Percentiles rank a stretch among this genome's conserved stretches.
These are phyloP conservation scores for Xylariaceae sp. DNA, from an alignment of 2,329 filamentous ascomycete genomes.

Conservation along the genomic window DNA sequence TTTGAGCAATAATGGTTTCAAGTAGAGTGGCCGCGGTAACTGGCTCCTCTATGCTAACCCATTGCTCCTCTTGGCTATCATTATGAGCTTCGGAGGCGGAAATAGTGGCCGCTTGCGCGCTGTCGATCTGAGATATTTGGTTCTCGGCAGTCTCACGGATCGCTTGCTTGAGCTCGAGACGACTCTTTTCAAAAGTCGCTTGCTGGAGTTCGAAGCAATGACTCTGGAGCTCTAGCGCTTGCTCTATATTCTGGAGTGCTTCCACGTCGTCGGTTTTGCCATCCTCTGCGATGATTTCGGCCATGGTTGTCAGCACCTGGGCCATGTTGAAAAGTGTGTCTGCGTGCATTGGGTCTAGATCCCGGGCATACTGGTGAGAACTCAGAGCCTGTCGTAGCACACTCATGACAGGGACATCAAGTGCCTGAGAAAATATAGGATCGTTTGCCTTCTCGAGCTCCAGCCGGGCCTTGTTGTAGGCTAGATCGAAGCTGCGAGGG, in stretches of 20 bases:
- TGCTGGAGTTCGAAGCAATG: slow-evolving; percentile 61
- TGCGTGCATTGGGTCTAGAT: slow-evolving; percentile 66
- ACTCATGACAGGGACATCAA: slow-evolving; percentile 60
- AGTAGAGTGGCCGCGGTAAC: slow-evolving; percentile 69
- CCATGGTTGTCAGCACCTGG: slow-evolving; percentile 71
- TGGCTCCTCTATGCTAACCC: slow-evolving; percentile 71
- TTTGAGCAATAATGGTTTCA: slow-evolving; percentile 71
- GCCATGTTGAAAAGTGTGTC: slow-evolving; percentile 76
- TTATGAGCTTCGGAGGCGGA: slow-evolving; percentile 41
- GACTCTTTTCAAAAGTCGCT: slow-evolving; percentile 32
- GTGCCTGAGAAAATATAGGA: slow-evolving; percentile 63
- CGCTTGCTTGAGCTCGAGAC: slow-evolving; percentile 39
- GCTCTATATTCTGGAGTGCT: slow-evolving; percentile 48
- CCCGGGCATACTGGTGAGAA: slow-evolving; percentile 68
- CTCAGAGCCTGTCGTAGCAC: slow-evolving; percentile 65
- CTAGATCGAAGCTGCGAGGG: slow-evolving; percentile 70
- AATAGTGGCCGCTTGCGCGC: slow-evolving; percentile 1
- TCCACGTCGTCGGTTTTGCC: slow-evolving; percentile 50
- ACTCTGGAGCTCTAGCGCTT: slow-evolving; percentile 39
- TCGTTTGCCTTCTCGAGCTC: slow-evolving; percentile 75
- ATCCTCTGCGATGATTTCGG: slow-evolving; percentile 64
- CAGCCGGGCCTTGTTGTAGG: slow-evolving; percentile 78
- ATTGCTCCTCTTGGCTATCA: slow-evolving; percentile 57
- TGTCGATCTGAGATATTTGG: not conserved
- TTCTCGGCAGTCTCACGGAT: slow-evolving; percentile 39